Evolutionary conservation across 805 yeast genomes (phyloP).

Genomic region (Hanseniaspora thailandica): DNA sequence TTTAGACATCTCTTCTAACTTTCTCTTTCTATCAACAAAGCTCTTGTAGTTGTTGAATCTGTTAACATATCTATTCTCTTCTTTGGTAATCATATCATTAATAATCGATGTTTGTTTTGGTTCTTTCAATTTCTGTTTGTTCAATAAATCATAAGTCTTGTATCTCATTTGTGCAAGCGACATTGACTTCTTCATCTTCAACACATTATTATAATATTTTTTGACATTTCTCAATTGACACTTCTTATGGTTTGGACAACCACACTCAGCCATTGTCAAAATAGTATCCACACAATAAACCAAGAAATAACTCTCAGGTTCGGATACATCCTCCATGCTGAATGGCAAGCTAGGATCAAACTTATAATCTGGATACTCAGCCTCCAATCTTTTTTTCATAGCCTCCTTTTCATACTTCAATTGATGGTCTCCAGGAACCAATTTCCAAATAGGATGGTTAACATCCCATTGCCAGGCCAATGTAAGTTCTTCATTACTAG

Average conservation of each 20-base stretch:
- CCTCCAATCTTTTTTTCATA: slow-evolving; percentile 11
- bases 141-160: slow-evolving; percentile 30
- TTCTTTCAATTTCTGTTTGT: slow-evolving; percentile 22
- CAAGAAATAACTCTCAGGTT: slow-evolving; percentile 42
- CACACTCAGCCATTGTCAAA: slow-evolving; percentile 53
- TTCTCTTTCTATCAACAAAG: slow-evolving; percentile 14
- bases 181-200: slow-evolving; percentile 42
- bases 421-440: slow-evolving; percentile 34
- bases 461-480: slow-evolving; percentile 85
- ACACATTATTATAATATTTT: slow-evolving; percentile 47
- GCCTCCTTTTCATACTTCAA: slow-evolving; percentile 16
- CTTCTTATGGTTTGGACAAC: slow-evolving; percentile 37
- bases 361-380: slow-evolving; percentile 8
- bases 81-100: slow-evolving; percentile 16
- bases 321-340: slow-evolving; percentile 28
- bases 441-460: slow-evolving; percentile 56
- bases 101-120: slow-evolving; percentile 25
- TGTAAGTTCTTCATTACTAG: slow-evolving; percentile 59
- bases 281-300: slow-evolving; percentile 54
- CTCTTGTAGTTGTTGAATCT: slow-evolving; percentile 18
- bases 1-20: not conserved
- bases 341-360: slow-evolving; percentile 29
- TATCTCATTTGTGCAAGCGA: slow-evolving; percentile 26
- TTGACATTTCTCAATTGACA: slow-evolving; percentile 52
- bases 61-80: slow-evolving; percentile 19